Evolutionary conservation across 73 alveolate genomes (phyloP).

Genomic region (Paramecium sonneborni): DNA sequence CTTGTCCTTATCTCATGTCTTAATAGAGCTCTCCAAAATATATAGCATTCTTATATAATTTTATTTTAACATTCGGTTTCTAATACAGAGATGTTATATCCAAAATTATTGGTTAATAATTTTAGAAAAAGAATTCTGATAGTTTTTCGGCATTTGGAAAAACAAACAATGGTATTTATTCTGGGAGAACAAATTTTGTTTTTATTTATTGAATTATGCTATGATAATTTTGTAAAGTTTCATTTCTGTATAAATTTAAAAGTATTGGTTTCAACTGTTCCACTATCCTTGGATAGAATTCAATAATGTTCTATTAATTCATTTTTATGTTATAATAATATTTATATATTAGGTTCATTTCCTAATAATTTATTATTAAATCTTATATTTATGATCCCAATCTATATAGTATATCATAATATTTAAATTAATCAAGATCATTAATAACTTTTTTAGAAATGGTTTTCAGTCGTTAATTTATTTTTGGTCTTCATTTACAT

Average conservation of each 20-base stretch:
- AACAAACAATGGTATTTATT: background rate
- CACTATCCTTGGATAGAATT: background rate
- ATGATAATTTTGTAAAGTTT: background rate
- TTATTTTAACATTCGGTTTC: constrained; percentile 10
- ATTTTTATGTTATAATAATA: background rate
- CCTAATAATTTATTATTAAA: background rate
- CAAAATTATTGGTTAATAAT: background rate
- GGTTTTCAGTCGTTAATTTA: background rate
- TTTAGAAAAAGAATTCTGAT: background rate
- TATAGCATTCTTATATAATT: constrained; percentile 4
- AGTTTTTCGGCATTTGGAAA: background rate
- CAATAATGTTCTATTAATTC: constrained; percentile 7
- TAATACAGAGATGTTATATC: background rate
- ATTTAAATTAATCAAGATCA: background rate
- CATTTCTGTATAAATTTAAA: background rate
- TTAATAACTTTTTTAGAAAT: background rate
- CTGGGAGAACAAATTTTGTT: background rate
- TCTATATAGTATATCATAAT: background rate
- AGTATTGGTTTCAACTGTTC: background rate
- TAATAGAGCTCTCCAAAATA: constrained; percentile 12
- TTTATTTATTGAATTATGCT: constrained; percentile 3
- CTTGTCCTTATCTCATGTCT: constrained; percentile 37
- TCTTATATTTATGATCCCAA: background rate
- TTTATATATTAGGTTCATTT: background rate
- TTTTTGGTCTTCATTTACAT: background rate